These are phyloP conservation scores for Ceratobasidium sp. DNA, from an alignment of 1,284 basidiomycete genomes.

Conservation along the genomic window DNA sequence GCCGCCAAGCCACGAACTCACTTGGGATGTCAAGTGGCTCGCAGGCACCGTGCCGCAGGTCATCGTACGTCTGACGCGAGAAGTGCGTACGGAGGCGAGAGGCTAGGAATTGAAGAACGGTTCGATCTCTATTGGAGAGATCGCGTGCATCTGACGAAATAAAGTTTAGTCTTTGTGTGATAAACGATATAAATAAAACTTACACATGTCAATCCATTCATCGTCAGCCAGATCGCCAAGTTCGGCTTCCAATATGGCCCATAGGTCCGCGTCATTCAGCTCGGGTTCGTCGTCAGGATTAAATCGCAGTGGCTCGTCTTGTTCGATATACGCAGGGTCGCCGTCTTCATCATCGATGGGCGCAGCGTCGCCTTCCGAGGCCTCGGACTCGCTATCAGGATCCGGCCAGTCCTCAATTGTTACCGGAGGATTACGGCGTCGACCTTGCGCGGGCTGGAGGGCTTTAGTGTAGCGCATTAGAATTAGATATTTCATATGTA, in stretches of 20 bases:
- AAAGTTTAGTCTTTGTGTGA: not conserved
- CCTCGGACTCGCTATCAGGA: not conserved
- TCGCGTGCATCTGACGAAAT: not conserved
- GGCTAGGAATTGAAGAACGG: not conserved
- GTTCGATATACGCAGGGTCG: not conserved
- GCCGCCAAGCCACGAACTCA: conserved; percentile 16
- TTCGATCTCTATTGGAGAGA: not conserved
- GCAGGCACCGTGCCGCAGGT: not conserved
- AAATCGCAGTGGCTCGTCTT: not conserved
- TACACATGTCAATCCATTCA: conserved; percentile 23
- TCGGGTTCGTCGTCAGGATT: not conserved
- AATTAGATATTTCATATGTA: not conserved
- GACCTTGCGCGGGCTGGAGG: not conserved
- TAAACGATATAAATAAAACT: not conserved
- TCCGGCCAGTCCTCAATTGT: conserved; percentile 1
- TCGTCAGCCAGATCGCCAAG: not conserved
- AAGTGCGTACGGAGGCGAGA: conserved; percentile 4
- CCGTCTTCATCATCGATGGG: not conserved
- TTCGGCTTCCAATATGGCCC: not conserved
- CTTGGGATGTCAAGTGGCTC: not conserved
- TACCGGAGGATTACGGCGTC: not conserved
- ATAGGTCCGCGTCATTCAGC: not conserved
- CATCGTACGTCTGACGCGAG: conserved; percentile 7
- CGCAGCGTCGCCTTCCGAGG: not conserved
- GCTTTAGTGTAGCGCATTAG: not conserved